phyloP scores from a whole-genome alignment of 164 flowering plant genomes.

The Liriodendron chinense region DNA sequence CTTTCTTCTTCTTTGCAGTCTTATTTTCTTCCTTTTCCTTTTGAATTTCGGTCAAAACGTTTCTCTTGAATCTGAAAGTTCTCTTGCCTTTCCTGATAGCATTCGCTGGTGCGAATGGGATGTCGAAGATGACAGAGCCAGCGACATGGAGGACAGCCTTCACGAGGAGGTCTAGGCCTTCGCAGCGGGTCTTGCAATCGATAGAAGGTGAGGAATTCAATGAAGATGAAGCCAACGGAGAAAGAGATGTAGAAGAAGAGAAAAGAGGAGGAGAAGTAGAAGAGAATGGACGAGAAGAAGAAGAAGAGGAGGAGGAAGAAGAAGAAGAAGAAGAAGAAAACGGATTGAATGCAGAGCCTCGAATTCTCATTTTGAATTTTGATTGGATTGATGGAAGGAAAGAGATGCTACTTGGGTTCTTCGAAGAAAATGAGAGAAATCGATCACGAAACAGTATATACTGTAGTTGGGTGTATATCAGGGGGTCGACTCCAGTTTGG shows the following conservation, averaged over 20 bases:
- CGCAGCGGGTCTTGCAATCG: conserved; percentile 26
- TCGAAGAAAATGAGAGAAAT: too few species aligned
- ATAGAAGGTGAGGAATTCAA: conserved; percentile 18
- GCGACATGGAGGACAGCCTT: conserved; percentile 38
- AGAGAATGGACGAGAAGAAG: conserved; percentile 17
- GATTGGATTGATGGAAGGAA: background rate
- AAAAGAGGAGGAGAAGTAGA: conserved; percentile 16
- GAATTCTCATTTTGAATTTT: background rate
- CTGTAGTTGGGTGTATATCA: too few species aligned
- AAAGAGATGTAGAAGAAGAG: conserved; percentile 2
- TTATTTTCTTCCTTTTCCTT: conserved; percentile 10
- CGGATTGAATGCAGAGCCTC: background rate
- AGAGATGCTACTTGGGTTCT: too few species aligned
- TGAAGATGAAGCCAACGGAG: conserved; percentile 10
- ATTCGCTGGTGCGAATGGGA: conserved; percentile 42
- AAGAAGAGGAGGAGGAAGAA: too few species aligned
- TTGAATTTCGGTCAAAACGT: conserved; percentile 12
- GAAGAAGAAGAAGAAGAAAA: conserved; percentile 15
- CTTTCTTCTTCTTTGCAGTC: conserved; percentile 2
- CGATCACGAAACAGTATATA: too few species aligned
- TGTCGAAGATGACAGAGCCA: conserved; percentile 35
- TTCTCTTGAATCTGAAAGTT: conserved; percentile 23
- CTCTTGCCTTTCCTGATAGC: conserved; percentile 36
- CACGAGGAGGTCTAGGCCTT: conserved; percentile 52
- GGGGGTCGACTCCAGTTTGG: too few species aligned